Conservation (phyloP, 2,329 filamentous ascomycete genomes). For the Fusarium multiceps region DNA sequence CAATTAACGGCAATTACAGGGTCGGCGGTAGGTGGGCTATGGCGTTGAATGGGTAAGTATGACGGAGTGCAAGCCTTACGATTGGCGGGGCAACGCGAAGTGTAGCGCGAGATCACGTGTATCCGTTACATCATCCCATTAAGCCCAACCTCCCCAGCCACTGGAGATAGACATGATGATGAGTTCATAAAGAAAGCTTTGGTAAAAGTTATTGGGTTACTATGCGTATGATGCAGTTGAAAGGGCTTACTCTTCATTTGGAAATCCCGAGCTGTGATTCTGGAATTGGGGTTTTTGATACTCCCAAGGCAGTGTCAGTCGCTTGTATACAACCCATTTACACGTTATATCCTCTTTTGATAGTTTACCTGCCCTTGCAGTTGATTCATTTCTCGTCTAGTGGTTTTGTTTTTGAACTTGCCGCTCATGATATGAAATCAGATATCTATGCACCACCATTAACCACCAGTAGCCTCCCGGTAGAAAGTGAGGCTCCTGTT, state of each 20-base stretch:
- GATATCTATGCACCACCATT: constrained; percentile 1
- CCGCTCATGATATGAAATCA: not conserved
- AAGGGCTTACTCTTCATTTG: not conserved
- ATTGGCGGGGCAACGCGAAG: constrained; percentile 68
- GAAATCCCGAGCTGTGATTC: not conserved
- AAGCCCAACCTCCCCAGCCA: not conserved
- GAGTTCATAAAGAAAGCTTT: not conserved
- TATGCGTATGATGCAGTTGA: not conserved
- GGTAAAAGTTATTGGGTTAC: not conserved
- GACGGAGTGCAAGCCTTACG: constrained; percentile 38
- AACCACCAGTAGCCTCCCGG: constrained; percentile 72
- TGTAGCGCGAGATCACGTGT: constrained; percentile 62
- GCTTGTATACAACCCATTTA: not conserved
- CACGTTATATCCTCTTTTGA: not conserved
- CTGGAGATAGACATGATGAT: not conserved
- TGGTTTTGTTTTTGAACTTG: not conserved
- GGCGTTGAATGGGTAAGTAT: constrained; percentile 18
- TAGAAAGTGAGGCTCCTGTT: constrained; percentile 84
- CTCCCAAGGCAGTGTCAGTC: not conserved
- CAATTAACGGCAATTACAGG: constrained; percentile 8
- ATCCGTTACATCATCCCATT: constrained; percentile 16
- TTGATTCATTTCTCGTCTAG: not conserved
- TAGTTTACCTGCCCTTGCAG: not conserved
- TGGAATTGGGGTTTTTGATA: not conserved
- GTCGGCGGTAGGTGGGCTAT: constrained; percentile 23